Conservation (phyloP, 2,329 filamentous ascomycete genomes). For the Nectriaceae sp. region DNA sequence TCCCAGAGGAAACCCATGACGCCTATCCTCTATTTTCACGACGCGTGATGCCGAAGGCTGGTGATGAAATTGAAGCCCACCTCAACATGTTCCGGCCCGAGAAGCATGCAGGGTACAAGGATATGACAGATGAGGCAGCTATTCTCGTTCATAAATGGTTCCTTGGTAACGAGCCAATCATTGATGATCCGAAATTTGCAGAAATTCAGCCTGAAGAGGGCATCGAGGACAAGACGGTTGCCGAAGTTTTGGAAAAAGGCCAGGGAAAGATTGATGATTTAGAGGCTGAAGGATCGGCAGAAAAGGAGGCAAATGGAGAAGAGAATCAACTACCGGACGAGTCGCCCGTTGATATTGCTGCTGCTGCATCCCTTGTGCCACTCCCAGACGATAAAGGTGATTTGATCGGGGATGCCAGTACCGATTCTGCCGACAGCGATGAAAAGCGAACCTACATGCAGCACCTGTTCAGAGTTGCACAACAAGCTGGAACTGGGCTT, state of each 20-base stretch:
- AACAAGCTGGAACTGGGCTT: conserved; percentile 46
- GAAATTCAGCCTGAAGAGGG: conserved; percentile 40
- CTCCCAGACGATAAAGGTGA: conserved; percentile 44
- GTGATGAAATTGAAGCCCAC: conserved; percentile 75
- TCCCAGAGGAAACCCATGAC: conserved; percentile 55
- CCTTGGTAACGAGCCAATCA: conserved; percentile 43
- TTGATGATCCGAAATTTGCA: conserved; percentile 49
- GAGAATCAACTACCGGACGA: conserved; percentile 41
- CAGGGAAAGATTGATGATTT: conserved; percentile 17
- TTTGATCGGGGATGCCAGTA: conserved; percentile 30
- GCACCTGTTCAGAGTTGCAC: conserved; percentile 51
- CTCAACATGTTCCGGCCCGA: conserved; percentile 64
- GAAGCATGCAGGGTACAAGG: conserved; percentile 64
- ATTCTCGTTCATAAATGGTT: conserved; percentile 61
- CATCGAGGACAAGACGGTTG: conserved; percentile 28
- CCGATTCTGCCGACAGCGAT: conserved; percentile 37
- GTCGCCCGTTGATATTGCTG: conserved; percentile 54
- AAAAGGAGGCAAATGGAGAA: conserved; percentile 18
- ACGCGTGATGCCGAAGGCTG: conserved; percentile 62
- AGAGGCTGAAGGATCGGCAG: not conserved
- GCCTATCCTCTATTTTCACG: conserved; percentile 49
- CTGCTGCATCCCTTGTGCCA: conserved; percentile 51
- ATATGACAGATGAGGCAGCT: conserved; percentile 61
- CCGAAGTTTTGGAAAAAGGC: conserved; percentile 24
- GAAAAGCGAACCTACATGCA: conserved; percentile 47